A percentile compares a stretch with the other conserved stretches of the same genome.
Evolutionary conservation across 164 flowering plant genomes (phyloP).

Genomic region (Annona squamosa): DNA sequence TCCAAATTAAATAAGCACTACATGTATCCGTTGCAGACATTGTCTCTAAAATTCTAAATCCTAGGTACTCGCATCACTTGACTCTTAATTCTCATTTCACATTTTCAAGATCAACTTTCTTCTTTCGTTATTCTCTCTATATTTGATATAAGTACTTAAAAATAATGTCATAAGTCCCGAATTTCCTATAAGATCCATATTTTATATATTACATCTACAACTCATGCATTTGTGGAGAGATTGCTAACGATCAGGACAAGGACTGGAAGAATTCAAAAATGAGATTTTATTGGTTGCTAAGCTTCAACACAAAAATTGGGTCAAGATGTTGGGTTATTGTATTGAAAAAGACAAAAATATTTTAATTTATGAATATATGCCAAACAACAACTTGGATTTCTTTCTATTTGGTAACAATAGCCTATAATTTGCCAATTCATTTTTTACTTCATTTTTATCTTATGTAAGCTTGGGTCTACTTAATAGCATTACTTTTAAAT

Average conservation of each 20-base stretch:
- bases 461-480: background rate
- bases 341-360: constrained; percentile 60
- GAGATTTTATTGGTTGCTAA: constrained; percentile 60
- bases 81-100: too few relatives aligned
- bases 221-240: too few relatives aligned
- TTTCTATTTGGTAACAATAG: constrained; percentile 20
- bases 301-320: constrained; percentile 70
- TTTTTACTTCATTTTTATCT: background rate
- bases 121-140: too few relatives aligned
- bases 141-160: too few relatives aligned
- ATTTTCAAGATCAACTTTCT: too few relatives aligned
- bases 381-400: constrained; percentile 63
- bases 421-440: background rate
- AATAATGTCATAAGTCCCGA: too few relatives aligned
- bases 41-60: too few relatives aligned
- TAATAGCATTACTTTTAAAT: background rate
- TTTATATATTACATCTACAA: too few relatives aligned
- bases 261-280: constrained; percentile 62
- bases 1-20: too few relatives aligned
- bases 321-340: constrained; percentile 61
- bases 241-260: constrained; percentile 47
- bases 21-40: too few relatives aligned
- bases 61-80: too few relatives aligned
- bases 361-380: constrained; percentile 70
- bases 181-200: too few relatives aligned